Percentiles rank a stretch among this genome's conserved stretches.
Conservation (phyloP, 2,329 filamentous ascomycete species). For the Achaetomium macrosporum region DNA sequence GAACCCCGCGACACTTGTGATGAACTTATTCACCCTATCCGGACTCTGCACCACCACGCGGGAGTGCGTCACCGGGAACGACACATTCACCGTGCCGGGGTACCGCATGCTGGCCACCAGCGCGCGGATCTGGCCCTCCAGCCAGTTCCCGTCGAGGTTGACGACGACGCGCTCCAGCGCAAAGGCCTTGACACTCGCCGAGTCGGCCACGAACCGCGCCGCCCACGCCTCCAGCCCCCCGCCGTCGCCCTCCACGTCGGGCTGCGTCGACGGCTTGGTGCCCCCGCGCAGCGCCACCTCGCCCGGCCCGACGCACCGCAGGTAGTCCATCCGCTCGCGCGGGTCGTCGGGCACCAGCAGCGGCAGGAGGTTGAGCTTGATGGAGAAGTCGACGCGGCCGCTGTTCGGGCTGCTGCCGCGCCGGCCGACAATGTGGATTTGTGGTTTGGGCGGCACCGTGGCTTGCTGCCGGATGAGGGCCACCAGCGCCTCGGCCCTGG, state of each 20-base stretch:
- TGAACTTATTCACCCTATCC: constrained; percentile 49
- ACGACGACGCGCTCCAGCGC: constrained; percentile 46
- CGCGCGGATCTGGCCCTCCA: constrained; percentile 49
- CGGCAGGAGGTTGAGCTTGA: constrained; percentile 50
- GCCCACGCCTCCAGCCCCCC: constrained; percentile 45
- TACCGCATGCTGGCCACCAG: constrained; percentile 46
- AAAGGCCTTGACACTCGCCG: constrained; percentile 42
- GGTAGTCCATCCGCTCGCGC: constrained; percentile 44
- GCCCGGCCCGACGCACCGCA: constrained; percentile 43
- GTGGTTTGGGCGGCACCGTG: constrained; percentile 49
- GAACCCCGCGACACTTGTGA: constrained; percentile 45
- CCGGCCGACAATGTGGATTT: constrained; percentile 44
- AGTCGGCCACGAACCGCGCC: constrained; percentile 41
- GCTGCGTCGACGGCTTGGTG: constrained; percentile 36
- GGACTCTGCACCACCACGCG: constrained; percentile 46
- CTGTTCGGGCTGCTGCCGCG: constrained; percentile 30
- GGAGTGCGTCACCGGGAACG: constrained; percentile 46
- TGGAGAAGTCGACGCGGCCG: constrained; percentile 41
- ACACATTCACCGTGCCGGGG: constrained; percentile 43
- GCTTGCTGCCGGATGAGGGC: constrained; percentile 44
- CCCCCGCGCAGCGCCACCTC: constrained; percentile 48
- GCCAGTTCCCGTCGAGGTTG: constrained; percentile 49
- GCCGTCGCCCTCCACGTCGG: constrained; percentile 32
- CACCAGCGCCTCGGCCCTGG: constrained; percentile 40
- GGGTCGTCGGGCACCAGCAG: constrained; percentile 45